phyloP scores from a whole-genome alignment of 2,329 filamentous ascomycete species.

The Neoscytalidium dimidiatum region DNA sequence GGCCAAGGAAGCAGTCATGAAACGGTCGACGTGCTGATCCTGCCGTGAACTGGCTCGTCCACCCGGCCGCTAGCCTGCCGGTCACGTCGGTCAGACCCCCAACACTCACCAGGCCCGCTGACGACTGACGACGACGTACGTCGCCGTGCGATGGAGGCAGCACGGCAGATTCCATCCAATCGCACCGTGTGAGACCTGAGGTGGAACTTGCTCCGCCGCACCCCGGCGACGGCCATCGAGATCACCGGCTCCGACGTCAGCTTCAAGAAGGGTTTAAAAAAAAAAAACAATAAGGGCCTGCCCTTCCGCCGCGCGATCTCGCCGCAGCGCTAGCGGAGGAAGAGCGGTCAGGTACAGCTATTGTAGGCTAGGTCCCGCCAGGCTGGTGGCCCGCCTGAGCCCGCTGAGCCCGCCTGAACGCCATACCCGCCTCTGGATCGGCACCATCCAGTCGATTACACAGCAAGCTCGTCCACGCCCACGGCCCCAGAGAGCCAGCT shows the following conservation, averaged over 20 bases:
- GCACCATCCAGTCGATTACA: background rate
- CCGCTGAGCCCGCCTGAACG: too few relatives aligned
- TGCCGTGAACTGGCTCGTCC: background rate
- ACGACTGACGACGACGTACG: background rate
- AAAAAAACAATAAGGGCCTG: constrained; percentile 2
- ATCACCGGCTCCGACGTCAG: constrained; percentile 4
- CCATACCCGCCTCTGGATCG: constrained; percentile 2
- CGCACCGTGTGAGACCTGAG: background rate
- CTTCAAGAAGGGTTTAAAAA: too few relatives aligned
- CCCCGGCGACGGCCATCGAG: background rate
- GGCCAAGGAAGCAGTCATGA: background rate
- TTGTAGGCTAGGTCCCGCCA: background rate
- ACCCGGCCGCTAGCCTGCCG: background rate
- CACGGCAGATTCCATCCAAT: constrained; percentile 2
- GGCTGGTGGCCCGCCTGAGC: background rate
- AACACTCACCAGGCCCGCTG: background rate
- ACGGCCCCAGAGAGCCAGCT: background rate
- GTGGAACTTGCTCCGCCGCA: background rate
- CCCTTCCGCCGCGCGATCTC: background rate
- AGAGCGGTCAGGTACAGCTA: constrained; percentile 7
- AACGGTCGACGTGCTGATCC: background rate
- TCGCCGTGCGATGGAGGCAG: background rate
- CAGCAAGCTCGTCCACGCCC: background rate
- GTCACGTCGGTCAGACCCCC: background rate
- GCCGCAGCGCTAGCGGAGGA: background rate